Evolutionary conservation across 768 basidiomycete genomes (phyloP).

Genomic region (Pleurotus salmoneostramineus): DNA sequence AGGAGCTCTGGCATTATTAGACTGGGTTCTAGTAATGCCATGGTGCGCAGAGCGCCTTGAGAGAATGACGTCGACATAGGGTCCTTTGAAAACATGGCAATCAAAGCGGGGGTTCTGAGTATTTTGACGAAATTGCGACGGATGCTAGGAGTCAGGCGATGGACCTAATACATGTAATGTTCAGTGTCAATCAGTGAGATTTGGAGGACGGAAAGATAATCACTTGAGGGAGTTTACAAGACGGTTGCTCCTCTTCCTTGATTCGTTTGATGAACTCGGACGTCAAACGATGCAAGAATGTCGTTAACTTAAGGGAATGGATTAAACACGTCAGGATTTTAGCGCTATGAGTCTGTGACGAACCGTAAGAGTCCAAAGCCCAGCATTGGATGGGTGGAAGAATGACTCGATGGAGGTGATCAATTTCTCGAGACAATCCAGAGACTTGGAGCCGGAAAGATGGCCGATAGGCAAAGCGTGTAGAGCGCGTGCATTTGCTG

Average conservation of each 20-base stretch:
- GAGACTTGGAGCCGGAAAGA: conserved; percentile 80
- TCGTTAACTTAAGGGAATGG: conserved; percentile 42
- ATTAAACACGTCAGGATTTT: conserved; percentile 4
- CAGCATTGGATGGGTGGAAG: conserved; percentile 94
- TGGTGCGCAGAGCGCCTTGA: conserved; percentile 70
- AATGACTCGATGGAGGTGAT: conserved; percentile 91
- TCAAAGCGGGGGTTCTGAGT: conserved; percentile 81
- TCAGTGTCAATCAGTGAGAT: neutral
- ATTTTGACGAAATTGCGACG: conserved; percentile 78
- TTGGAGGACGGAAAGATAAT: conserved; percentile 13
- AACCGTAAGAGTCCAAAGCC: conserved; percentile 72
- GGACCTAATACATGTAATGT: conserved; percentile 37
- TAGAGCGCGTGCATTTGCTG: conserved; percentile 19
- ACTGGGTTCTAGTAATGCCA: conserved; percentile 78
- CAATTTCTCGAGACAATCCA: conserved; percentile 83
- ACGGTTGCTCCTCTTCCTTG: conserved; percentile 70
- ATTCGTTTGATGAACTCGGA: conserved; percentile 78
- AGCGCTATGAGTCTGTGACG: conserved; percentile 15
- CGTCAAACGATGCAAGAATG: conserved; percentile 68
- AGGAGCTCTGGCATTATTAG: conserved; percentile 89
- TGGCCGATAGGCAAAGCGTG: conserved; percentile 42
- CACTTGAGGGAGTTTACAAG: conserved; percentile 79
- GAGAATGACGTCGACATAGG: conserved; percentile 75
- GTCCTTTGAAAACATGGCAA: conserved; percentile 91
- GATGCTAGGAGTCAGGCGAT: conserved; percentile 77